Evolutionary conservation across 768 basidiomycete genomes (phyloP).

Genomic region (Trametes coccinea): DNA sequence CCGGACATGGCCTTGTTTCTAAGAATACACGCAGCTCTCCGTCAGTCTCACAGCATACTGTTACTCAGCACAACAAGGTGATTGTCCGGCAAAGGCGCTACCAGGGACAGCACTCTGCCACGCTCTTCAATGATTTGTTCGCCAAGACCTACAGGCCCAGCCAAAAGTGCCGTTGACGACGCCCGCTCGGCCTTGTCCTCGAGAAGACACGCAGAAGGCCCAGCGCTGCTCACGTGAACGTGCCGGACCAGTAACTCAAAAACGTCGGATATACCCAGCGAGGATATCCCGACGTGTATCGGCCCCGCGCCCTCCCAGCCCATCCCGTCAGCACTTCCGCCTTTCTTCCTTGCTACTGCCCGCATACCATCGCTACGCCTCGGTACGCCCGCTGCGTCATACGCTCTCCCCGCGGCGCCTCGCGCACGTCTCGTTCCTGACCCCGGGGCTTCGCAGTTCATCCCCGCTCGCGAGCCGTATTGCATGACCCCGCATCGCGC

Average conservation of each 20-base stretch:
- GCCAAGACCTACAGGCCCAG: no score
- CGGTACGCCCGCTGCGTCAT: conserved; percentile 6
- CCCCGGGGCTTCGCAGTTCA: conserved; percentile 16
- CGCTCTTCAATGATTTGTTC: no score
- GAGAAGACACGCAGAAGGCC: neutral
- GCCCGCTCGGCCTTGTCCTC: neutral
- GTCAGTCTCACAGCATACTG: neutral
- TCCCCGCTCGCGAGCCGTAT: neutral
- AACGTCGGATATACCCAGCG: conserved; percentile 23
- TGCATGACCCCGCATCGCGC: conserved; percentile 20
- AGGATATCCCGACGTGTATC: conserved; percentile 19
- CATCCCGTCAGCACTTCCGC: neutral
- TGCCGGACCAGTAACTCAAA: neutral
- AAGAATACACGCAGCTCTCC: neutral
- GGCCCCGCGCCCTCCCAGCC: neutral
- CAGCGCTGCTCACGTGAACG: neutral
- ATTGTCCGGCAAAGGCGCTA: no score
- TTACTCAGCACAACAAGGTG: neutral
- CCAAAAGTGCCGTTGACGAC: no score
- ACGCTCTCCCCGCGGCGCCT: conserved; percentile 2
- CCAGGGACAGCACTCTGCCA: no score
- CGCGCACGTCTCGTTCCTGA: conserved; percentile 7
- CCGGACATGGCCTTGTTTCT: neutral
- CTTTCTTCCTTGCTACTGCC: neutral
- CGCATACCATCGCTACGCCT: neutral